Conservation (phyloP, 257 asterid genomes). For the Haberlea rhodopensis region DNA sequence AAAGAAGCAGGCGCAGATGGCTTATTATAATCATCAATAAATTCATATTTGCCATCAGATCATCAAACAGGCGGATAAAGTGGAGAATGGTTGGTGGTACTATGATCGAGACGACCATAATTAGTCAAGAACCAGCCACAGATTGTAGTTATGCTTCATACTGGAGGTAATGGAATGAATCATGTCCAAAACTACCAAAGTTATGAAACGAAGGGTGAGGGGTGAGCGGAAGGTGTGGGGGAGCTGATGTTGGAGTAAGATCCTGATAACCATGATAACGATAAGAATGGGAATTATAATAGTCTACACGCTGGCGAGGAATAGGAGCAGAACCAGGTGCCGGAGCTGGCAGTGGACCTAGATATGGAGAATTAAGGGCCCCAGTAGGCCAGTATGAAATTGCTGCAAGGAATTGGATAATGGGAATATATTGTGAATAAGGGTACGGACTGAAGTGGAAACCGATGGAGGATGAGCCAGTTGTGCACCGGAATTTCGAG, state of each 20-base stretch:
- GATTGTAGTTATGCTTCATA: slow-evolving; percentile 43
- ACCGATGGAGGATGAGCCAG: slow-evolving; percentile 38
- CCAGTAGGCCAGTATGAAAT: slow-evolving; percentile 40
- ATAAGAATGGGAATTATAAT: slow-evolving; percentile 43
- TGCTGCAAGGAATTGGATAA: slow-evolving; percentile 48
- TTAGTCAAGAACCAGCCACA: slow-evolving; percentile 28
- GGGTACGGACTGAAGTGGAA: slow-evolving; percentile 35
- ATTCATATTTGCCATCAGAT: slow-evolving; percentile 49
- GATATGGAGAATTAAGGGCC: slow-evolving; percentile 39
- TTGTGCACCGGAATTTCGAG: slow-evolving; percentile 37
- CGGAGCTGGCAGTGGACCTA: slow-evolving; percentile 33
- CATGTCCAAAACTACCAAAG: slow-evolving; percentile 45
- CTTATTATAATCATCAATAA: slow-evolving; percentile 36
- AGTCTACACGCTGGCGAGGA: slow-evolving; percentile 36
- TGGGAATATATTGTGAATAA: slow-evolving; percentile 52
- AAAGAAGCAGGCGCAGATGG: slow-evolving; percentile 51
- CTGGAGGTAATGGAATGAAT: slow-evolving; percentile 40
- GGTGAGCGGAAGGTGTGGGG: slow-evolving; percentile 31
- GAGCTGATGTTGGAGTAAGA: too few species aligned
- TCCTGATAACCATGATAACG: slow-evolving; percentile 45
- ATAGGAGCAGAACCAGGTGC: slow-evolving; percentile 37
- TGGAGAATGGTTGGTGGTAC: slow-evolving; percentile 39
- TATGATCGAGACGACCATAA: slow-evolving; percentile 35
- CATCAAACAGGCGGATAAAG: slow-evolving; percentile 71
- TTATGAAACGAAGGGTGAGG: slow-evolving; percentile 37